Evolutionary conservation across 257 asterid species (phyloP).

Genomic region (Thymus mandschuricus): DNA sequence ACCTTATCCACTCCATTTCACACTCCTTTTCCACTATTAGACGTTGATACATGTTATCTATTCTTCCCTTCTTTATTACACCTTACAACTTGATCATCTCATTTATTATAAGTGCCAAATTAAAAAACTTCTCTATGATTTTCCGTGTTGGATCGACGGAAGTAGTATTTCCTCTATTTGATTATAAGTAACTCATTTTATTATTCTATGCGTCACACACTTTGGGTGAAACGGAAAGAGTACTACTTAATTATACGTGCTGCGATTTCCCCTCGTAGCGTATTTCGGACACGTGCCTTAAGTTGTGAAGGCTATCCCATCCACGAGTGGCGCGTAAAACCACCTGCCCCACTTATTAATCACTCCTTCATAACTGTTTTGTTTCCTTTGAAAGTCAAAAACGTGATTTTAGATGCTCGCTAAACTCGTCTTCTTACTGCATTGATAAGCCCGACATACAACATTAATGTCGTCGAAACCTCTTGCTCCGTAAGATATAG

Average conservation of each 20-base stretch:
- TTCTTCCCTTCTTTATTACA: neutral
- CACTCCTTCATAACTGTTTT: neutral
- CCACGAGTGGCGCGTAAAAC: neutral
- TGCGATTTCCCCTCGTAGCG: neutral
- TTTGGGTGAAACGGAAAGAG: no score
- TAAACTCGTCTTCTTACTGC: no score
- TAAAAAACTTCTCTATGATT: no score
- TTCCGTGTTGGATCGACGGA: no score
- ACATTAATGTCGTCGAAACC: no score
- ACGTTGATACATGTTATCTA: neutral
- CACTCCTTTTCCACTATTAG: neutral
- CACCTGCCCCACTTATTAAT: neutral
- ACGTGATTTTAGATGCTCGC: neutral
- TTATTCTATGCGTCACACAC: no score
- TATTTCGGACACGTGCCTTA: neutral
- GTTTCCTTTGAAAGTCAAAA: neutral
- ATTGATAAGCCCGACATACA: no score
- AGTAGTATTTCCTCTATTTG: no score
- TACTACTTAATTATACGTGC: neutral
- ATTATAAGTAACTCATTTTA: no score
- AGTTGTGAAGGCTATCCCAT: neutral
- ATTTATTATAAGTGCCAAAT: neutral
- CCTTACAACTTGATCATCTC: neutral
- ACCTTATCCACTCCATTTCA: slow-evolving; percentile 5
- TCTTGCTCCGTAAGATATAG: no score